Percentiles rank a stretch among this genome's conserved stretches.
Evolutionary conservation across 2,329 filamentous ascomycete species (phyloP).

Genomic region (Penicillium brasilianum): DNA sequence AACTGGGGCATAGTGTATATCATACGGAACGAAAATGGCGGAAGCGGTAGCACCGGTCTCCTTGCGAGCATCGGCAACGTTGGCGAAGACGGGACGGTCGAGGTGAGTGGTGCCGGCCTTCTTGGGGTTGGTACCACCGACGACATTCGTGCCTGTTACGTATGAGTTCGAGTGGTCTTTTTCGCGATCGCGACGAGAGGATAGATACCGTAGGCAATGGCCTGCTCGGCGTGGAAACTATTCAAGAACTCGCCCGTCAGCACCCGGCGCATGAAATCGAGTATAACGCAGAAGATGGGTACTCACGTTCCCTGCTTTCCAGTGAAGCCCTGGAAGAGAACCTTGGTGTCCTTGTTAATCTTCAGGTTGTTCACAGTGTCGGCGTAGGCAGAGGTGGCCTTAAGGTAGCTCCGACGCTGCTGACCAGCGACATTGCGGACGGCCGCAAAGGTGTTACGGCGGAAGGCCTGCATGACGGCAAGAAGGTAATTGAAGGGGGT

Average conservation of each 20-base stretch:
- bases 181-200: conserved; percentile 26
- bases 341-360: conserved; percentile 91
- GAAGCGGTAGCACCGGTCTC: conserved; percentile 88
- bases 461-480: conserved; percentile 77
- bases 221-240: conserved; percentile 96
- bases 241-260: conserved; percentile 23
- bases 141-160: conserved; percentile 83
- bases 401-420: conserved; percentile 77
- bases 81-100: conserved; percentile 89
- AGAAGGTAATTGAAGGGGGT: conserved; percentile 23
- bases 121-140: conserved; percentile 98
- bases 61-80: conserved; percentile 85
- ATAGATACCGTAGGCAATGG: conserved; percentile 90
- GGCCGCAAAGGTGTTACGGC: conserved; percentile 73
- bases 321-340: conserved; percentile 96
- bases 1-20: conserved; percentile 13
- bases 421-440: conserved; percentile 64
- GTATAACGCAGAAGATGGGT: neutral
- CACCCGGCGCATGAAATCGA: conserved; percentile 38
- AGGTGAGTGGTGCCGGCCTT: conserved; percentile 93
- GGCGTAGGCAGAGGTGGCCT: conserved; percentile 70
- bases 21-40: conserved; percentile 93
- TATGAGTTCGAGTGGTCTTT: conserved; percentile 30
- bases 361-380: conserved; percentile 82
- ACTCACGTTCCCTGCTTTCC: conserved; percentile 94